Evolutionary conservation across 495 filamentous ascomycete genomes (phyloP), one percentile per base, ranked within the genome.

Genomic region (Sordaria brevicollis): DNA sequence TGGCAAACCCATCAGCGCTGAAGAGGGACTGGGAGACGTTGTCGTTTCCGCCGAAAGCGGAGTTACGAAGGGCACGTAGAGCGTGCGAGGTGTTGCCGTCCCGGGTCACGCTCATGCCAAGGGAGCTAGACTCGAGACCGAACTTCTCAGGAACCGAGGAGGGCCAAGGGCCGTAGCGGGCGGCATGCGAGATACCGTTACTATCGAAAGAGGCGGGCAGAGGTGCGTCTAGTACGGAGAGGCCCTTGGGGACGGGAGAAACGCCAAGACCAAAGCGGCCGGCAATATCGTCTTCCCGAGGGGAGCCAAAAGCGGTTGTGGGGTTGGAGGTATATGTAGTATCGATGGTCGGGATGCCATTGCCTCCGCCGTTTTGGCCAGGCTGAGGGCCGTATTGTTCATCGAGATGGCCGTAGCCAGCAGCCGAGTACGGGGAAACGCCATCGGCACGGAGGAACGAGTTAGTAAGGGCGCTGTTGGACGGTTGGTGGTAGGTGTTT

Each of bases 141-240:
- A 98, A 97, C 72, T 93, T 93, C 15, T 93, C 91, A 1, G 95
- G 95, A 37, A 99, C 90, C 1, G 95, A 98, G 8, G 94, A 91
- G 13, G 94, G 94, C 73, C 96, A 93, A 0, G 95, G 93, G 1
- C 93, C 96, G 49, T 93, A 92, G 66, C 93, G 87, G 31, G 95
- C 94, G 68, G 91, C 91, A 75, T 93, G 91, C 6, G 94, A 97
- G 21, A 97, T 92, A 54, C 95, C 95, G 73, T 98, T 93, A 75
- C 93, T 96, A 78, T 98, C 96, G 76, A 99, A 97, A 1, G 95
- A 98, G 11, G 93, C 93, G 9, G 95, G 95, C 31, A 99, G 88
- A 2, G 93, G 93, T 7, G 93, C 96, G 83, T 99, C 95, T 21
- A 97, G 86, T n/a, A 93, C 92, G 57, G 88, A 96, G 49, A 93